These are phyloP conservation scores for Cercospora sojina DNA, from an alignment of 2,329 filamentous ascomycete species.

Conservation along the genomic window DNA sequence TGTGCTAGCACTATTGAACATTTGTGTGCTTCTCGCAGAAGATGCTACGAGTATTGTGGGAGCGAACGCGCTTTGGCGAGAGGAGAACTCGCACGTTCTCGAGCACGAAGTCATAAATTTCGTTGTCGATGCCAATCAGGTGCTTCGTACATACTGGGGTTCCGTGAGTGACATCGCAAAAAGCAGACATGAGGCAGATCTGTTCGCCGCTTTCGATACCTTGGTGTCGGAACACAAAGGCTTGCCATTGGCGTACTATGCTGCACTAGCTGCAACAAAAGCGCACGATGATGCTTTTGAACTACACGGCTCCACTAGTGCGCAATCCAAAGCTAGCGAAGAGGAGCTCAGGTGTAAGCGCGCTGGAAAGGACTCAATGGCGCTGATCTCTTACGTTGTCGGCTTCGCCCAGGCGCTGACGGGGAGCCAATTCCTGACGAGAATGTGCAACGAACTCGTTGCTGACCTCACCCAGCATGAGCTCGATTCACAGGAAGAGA, in stretches of 20 bases:
- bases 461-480: constrained; percentile 57
- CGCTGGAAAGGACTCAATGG: constrained; percentile 46
- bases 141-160: constrained; percentile 46
- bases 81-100: constrained; percentile 40
- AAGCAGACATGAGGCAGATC: not conserved
- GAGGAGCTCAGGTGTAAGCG: constrained; percentile 35
- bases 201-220: constrained; percentile 1
- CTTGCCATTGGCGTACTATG: constrained; percentile 42
- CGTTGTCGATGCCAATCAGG: constrained; percentile 51
- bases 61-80: constrained; percentile 55
- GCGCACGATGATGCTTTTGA: constrained; percentile 44
- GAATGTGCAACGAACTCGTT: constrained; percentile 60
- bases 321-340: constrained; percentile 40
- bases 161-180: not conserved
- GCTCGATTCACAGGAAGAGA: constrained; percentile 36
- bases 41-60: constrained; percentile 60
- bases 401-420: constrained; percentile 52
- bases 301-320: constrained; percentile 42
- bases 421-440: constrained; percentile 48
- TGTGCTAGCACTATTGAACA: constrained; percentile 53
- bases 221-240: constrained; percentile 12
- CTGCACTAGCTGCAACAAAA: constrained; percentile 41
- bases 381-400: constrained; percentile 50
- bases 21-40: constrained; percentile 58
- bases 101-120: constrained; percentile 55